phyloP scores from a whole-genome alignment of 1,139 yeast genomes.

The Eremothecium sinecaudum region DNA sequence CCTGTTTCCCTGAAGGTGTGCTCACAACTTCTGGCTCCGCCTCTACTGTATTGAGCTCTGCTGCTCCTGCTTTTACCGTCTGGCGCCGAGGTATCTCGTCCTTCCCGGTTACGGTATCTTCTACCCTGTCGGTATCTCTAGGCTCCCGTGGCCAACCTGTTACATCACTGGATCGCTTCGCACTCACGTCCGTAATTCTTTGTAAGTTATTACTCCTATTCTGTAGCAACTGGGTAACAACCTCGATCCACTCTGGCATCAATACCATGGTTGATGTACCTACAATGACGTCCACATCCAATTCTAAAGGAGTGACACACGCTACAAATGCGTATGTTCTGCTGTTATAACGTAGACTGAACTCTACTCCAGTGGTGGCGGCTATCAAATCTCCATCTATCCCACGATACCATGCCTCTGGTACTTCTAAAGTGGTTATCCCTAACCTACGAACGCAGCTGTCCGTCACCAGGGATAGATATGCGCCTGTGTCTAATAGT shows the following conservation, averaged over 20 bases:
- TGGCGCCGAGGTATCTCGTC: too few relatives aligned
- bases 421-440: background rate
- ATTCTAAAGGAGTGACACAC: background rate
- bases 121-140: too few relatives aligned
- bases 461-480: background rate
- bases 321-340: background rate
- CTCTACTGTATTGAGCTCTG: too few relatives aligned
- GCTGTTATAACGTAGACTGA: background rate
- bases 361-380: background rate
- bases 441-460: background rate
- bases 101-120: too few relatives aligned
- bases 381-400: background rate
- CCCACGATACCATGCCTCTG: background rate
- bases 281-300: background rate
- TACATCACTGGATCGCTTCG: too few relatives aligned
- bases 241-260: background rate
- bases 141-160: too few relatives aligned
- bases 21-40: slow-evolving; percentile 1
- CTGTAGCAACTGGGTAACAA: too few relatives aligned
- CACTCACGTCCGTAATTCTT: too few relatives aligned
- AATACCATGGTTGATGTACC: background rate
- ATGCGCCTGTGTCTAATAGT: slow-evolving; percentile 1
- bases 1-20: slow-evolving; percentile 1
- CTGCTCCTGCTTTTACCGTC: too few relatives aligned
- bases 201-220: too few relatives aligned